These are phyloP conservation scores for Diaporthe ampelina DNA, from an alignment of 2,329 filamentous ascomycete genomes.

Conservation along the genomic window DNA sequence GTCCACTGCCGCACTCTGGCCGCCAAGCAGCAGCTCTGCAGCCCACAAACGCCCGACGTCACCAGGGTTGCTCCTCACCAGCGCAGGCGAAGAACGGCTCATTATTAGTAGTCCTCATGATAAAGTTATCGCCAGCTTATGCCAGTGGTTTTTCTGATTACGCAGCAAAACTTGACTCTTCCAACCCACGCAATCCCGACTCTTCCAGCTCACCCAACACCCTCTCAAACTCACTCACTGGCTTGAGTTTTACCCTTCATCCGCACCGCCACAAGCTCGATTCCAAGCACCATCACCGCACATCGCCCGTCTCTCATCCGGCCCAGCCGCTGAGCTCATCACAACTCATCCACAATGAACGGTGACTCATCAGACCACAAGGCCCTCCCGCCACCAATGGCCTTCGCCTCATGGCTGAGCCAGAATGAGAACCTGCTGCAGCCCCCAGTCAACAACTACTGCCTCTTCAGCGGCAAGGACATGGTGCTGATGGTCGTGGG, in stretches of 20 bases:
- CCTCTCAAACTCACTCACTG: not conserved
- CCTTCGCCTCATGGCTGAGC: conserved; percentile 44
- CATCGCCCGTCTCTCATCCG: too few species aligned
- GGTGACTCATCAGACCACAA: conserved; percentile 26
- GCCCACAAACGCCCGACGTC: conserved; percentile 5
- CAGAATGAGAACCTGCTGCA: conserved; percentile 42
- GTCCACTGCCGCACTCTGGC: not conserved
- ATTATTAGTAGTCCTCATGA: not conserved
- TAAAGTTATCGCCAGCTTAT: conserved; percentile 4
- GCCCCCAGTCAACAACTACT: conserved; percentile 46
- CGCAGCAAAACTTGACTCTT: not conserved
- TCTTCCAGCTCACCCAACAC: not conserved
- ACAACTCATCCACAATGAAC: conserved; percentile 20
- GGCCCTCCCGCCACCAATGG: conserved; percentile 43
- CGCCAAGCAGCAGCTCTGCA: not conserved
- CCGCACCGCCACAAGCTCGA: not conserved
- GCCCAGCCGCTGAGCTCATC: not conserved
- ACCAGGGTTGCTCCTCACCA: not conserved
- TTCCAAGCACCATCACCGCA: not conserved
- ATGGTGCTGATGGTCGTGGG: conserved; percentile 46
- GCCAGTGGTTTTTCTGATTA: too few species aligned
- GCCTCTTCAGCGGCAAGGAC: conserved; percentile 44
- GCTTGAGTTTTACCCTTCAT: not conserved
- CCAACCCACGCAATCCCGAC: too few species aligned
- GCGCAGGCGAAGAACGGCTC: not conserved